Evolutionary conservation across 257 asterid species (phyloP), one percentile per base, ranked within the genome.

Genomic region (Phtheirospermum japonicum): DNA sequence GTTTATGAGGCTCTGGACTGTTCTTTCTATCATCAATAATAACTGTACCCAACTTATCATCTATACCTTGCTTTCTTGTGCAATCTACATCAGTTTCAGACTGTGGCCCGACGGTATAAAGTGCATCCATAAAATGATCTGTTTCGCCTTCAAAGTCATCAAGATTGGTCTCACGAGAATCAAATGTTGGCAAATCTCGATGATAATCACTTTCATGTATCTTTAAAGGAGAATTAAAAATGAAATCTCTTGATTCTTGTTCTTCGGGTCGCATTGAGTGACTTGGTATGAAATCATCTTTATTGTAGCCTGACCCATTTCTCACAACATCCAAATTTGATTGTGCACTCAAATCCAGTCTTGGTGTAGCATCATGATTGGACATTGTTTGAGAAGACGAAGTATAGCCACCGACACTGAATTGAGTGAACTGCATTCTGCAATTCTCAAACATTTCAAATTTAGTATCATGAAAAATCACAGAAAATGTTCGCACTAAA

Each of bases 41-140:
- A n/a, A n/a, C n/a, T n/a, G n/a, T n/a, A n/a, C n/a, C n/a, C n/a
- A n/a, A n/a, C n/a, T n/a, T n/a, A n/a, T n/a, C n/a, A n/a, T n/a
- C n/a, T n/a, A n/a, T n/a, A n/a, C n/a, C 81, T 71, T 57, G 80
- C 79, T 78, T 83, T 71, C 72, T 76, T 33, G 64, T 76, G 73
- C 71, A 72, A 58, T 87, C 94, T 64, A 70, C 14, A 72, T 93
- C 99, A 67, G 81, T 78, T 76, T 89, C 97, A 65, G 67, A 64
- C 65, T 89, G 96, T 39, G 95, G 80, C 61, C 80, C 97, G 59
- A 87, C 85, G 53, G 84, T 76, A 77, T 93, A 87, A 72, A 93
- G 97, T 36, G 99, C 99, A 79, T 93, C 99, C 77, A 85, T 80
- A 65, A 71, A 89, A 69, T 79, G 53, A 66, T 89, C 97, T 4